Evolutionary conservation across 768 basidiomycete genomes (phyloP).

Genomic region (Pholiota microspora): DNA sequence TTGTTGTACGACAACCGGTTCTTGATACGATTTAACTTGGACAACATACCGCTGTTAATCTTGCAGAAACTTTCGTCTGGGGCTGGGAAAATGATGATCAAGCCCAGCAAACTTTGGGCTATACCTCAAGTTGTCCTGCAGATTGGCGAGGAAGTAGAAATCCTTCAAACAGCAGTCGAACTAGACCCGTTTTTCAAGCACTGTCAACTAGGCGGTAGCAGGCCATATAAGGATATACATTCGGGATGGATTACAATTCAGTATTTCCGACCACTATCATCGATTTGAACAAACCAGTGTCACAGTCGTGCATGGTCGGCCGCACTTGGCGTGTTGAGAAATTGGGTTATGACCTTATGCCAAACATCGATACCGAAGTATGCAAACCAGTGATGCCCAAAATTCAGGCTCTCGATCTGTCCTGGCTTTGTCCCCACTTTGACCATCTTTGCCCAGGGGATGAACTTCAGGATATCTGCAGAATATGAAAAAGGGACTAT

Average conservation of each 20-base stretch:
- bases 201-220: not conserved
- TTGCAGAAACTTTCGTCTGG: conserved; percentile 4
- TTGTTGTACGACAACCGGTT: conserved; percentile 70
- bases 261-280: conserved; percentile 17
- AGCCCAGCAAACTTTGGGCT: conserved; percentile 13
- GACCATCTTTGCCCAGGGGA: conserved; percentile 36
- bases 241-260: conserved; percentile 40
- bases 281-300: conserved; percentile 8
- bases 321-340: conserved; percentile 11
- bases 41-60: conserved; percentile 39
- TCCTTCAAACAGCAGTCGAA: conserved; percentile 13
- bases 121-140: conserved; percentile 16
- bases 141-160: not conserved
- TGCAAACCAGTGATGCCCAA: conserved; percentile 46
- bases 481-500: conserved; percentile 36
- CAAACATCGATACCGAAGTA: conserved; percentile 43
- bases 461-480: conserved; percentile 30
- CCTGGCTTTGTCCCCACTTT: conserved; percentile 30
- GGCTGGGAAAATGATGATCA: conserved; percentile 6
- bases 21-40: conserved; percentile 44
- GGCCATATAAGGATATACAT: conserved; percentile 7
- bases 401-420: conserved; percentile 33
- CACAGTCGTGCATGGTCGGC: not conserved
- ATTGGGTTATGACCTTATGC: conserved; percentile 35
- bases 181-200: not conserved